Evolutionary conservation across 1,139 yeast genomes (phyloP).

Genomic region (Yamadazyma triangularis): DNA sequence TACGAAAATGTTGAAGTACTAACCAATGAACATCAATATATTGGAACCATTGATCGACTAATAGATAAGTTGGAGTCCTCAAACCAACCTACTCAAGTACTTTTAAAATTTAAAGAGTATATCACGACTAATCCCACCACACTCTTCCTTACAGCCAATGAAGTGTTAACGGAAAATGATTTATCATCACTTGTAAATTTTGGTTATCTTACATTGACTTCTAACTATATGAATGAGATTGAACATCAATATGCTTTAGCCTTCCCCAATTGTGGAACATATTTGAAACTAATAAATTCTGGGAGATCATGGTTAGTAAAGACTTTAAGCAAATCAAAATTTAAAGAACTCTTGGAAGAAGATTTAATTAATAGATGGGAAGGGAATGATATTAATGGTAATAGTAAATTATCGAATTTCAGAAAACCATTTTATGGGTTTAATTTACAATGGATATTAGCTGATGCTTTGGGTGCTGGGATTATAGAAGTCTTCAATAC

Average conservation of each 20-base stretch:
- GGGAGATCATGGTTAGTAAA: slow-evolving; percentile 51
- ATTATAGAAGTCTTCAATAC: slow-evolving; percentile 61
- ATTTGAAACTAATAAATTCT: slow-evolving; percentile 41
- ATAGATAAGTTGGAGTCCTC: slow-evolving; percentile 1
- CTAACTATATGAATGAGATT: slow-evolving; percentile 46
- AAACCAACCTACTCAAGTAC: slow-evolving; percentile 1
- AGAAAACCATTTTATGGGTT: slow-evolving; percentile 59
- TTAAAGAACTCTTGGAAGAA: slow-evolving; percentile 52
- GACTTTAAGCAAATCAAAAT: slow-evolving; percentile 36
- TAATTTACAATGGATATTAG: slow-evolving; percentile 57
- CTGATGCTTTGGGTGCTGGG: slow-evolving; percentile 68
- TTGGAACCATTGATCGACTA: slow-evolving; percentile 12
- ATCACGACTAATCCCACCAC: slow-evolving; percentile 25
- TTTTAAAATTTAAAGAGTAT: slow-evolving; percentile 21
- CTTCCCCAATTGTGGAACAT: slow-evolving; percentile 61
- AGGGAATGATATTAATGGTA: slow-evolving; percentile 26
- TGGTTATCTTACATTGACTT: slow-evolving; percentile 54
- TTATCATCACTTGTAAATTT: slow-evolving; percentile 34
- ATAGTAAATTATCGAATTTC: slow-evolving; percentile 36
- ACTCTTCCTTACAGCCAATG: slow-evolving; percentile 22
- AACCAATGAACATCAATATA: slow-evolving; percentile 22
- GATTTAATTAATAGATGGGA: slow-evolving; percentile 48
- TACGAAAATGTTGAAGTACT: slow-evolving; percentile 42
- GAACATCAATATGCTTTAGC: slow-evolving; percentile 47
- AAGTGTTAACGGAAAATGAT: slow-evolving; percentile 24